Evolutionary conservation across 1,284 basidiomycete species (phyloP).

Genomic region (Boletus nobilissimus): DNA sequence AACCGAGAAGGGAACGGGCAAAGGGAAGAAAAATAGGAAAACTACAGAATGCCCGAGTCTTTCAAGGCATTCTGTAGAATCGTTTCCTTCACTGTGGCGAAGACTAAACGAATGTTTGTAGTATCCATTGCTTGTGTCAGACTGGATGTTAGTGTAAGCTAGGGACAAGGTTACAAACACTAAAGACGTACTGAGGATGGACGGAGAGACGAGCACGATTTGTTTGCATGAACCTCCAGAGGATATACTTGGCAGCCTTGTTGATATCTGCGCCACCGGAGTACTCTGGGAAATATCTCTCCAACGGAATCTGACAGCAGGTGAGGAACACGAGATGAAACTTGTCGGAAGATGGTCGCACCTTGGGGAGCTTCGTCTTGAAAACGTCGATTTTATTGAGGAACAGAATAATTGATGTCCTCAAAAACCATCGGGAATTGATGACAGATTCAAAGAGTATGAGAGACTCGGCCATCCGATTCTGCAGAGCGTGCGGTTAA

Average conservation of each 20-base stretch:
- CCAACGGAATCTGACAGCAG: constrained; percentile 72
- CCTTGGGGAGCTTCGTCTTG: constrained; percentile 60
- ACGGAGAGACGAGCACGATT: constrained; percentile 90
- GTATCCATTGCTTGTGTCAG: constrained; percentile 86
- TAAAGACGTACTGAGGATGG: constrained; percentile 85
- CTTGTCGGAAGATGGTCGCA: constrained; percentile 34
- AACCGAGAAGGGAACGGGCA: neutral
- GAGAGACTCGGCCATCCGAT: neutral
- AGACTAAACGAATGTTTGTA: constrained; percentile 88
- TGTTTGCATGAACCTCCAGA: constrained; percentile 97
- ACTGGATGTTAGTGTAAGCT: constrained; percentile 50
- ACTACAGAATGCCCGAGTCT: constrained; percentile 79
- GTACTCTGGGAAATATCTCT: constrained; percentile 94
- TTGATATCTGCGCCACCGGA: constrained; percentile 94
- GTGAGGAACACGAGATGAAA: constrained; percentile 6
- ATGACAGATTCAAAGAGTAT: neutral
- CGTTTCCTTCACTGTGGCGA: constrained; percentile 98
- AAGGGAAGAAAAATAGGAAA: neutral
- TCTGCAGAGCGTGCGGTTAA: constrained; percentile 9
- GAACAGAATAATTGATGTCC: no score
- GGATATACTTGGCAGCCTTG: constrained; percentile 97
- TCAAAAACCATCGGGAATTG: constrained; percentile 50
- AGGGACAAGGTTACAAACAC: neutral
- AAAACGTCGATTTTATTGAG: no score
- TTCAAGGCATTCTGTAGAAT: constrained; percentile 90